Evolutionary conservation across 2,329 filamentous ascomycete genomes (phyloP).

Genomic region (Blastomyces emzantsi): DNA sequence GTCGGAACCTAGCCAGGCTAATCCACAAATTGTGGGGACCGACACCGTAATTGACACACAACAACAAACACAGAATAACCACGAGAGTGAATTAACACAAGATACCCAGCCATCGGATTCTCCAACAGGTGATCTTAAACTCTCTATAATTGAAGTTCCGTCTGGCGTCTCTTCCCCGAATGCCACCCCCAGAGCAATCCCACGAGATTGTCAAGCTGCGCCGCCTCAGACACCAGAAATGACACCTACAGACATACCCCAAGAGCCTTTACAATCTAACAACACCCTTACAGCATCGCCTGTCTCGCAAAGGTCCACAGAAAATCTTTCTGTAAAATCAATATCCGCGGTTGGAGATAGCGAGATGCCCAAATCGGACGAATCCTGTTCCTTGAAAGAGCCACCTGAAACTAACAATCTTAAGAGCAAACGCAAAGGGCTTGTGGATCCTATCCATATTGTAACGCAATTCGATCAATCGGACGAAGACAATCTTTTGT

Average conservation of each 20-base stretch:
- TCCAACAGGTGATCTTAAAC: neutral
- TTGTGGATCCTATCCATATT: slow-evolving; percentile 46
- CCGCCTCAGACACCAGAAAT: slow-evolving; percentile 10
- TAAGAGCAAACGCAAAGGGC: slow-evolving; percentile 29
- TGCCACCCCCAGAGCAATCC: slow-evolving; percentile 13
- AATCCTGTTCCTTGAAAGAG: slow-evolving; percentile 19
- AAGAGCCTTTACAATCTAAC: neutral
- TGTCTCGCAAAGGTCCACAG: slow-evolving; percentile 9
- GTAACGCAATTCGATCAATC: slow-evolving; percentile 31
- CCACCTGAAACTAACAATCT: slow-evolving; percentile 17
- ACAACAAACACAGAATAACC: neutral
- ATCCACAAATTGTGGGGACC: slow-evolving; percentile 1
- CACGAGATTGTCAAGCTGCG: slow-evolving; percentile 15
- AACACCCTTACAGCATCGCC: neutral
- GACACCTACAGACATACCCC: neutral
- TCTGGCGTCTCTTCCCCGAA: slow-evolving; percentile 14
- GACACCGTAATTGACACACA: neutral
- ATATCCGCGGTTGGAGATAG: neutral
- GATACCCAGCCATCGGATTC: neutral
- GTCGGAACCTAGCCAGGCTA: neutral
- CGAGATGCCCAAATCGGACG: neutral
- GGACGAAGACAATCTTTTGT: slow-evolving; percentile 36
- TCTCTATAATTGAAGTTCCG: neutral
- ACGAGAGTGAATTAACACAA: neutral
- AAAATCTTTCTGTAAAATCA: slow-evolving; percentile 14